These are phyloP conservation scores for Cystofilobasidium bisporidii DNA, from an alignment of 768 basidiomycete genomes.

Conservation along the genomic window DNA sequence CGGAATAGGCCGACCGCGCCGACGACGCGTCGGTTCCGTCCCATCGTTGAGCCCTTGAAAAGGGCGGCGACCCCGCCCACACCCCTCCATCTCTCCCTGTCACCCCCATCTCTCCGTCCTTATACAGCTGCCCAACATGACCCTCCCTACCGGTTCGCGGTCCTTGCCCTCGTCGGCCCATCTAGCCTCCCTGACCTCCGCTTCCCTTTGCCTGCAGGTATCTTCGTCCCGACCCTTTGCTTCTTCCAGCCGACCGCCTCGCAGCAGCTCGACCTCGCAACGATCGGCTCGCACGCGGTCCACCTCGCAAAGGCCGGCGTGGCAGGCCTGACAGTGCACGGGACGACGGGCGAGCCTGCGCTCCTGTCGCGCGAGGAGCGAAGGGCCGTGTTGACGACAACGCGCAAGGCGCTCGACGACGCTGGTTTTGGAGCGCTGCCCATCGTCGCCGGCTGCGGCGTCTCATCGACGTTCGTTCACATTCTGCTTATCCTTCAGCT, in stretches of 20 bases:
- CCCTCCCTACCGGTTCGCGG: too few relatives aligned
- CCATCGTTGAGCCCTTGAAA: too few relatives aligned
- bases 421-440: not conserved
- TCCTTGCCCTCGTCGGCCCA: too few relatives aligned
- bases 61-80: too few relatives aligned
- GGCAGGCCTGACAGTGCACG: conserved; percentile 5
- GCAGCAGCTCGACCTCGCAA: conserved; percentile 18
- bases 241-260: conserved; percentile 11
- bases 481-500: conserved; percentile 4
- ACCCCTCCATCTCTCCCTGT: too few relatives aligned
- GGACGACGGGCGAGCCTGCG: conserved; percentile 15
- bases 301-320: conserved; percentile 19
- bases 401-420: conserved; percentile 24
- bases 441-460: conserved; percentile 1
- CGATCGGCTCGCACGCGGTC: conserved; percentile 12
- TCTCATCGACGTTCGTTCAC: not conserved
- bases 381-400: conserved; percentile 15
- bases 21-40: too few relatives aligned
- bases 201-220: too few relatives aligned
- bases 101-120: too few relatives aligned
- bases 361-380: conserved; percentile 18
- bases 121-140: too few relatives aligned
- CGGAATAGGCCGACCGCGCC: too few relatives aligned
- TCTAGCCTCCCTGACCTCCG: too few relatives aligned
- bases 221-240: conserved; percentile 16